These are phyloP conservation scores for Fusarium nurragi DNA, from an alignment of 2,329 filamentous ascomycete genomes.

Conservation along the genomic window DNA sequence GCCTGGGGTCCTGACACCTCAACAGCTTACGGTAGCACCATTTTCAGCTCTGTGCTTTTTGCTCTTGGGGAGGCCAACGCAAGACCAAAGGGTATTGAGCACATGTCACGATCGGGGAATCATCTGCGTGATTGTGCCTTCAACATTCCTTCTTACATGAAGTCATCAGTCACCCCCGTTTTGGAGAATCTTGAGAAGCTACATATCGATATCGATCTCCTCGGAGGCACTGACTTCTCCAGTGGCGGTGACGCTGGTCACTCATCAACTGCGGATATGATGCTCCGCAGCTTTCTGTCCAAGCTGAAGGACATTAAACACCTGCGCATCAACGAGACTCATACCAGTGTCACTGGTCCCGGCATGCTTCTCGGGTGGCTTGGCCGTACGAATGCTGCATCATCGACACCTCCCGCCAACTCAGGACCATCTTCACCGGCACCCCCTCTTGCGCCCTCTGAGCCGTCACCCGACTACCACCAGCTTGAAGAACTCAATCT, in stretches of 20 bases:
- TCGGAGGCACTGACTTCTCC: slow-evolving; percentile 13
- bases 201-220: slow-evolving; percentile 45
- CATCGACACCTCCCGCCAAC: background rate
- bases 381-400: slow-evolving; percentile 22
- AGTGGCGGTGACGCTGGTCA: slow-evolving; percentile 4
- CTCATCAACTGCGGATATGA: slow-evolving; percentile 8
- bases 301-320: slow-evolving; percentile 55
- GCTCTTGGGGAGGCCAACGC: slow-evolving; percentile 54
- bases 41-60: slow-evolving; percentile 55
- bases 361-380: slow-evolving; percentile 54
- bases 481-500: slow-evolving; percentile 56
- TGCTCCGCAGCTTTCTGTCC: slow-evolving; percentile 42
- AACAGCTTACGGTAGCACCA: slow-evolving; percentile 43
- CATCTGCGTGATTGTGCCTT: slow-evolving; percentile 57
- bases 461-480: slow-evolving; percentile 45
- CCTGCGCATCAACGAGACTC: slow-evolving; percentile 59
- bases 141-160: slow-evolving; percentile 53
- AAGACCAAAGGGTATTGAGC: slow-evolving; percentile 56
- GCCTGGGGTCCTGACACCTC: slow-evolving; percentile 1
- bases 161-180: slow-evolving; percentile 51
- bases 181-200: slow-evolving; percentile 59
- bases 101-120: slow-evolving; percentile 52
- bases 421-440: background rate
- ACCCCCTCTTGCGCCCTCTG: background rate
- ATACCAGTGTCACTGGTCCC: slow-evolving; percentile 8